Base-by-base conservation (phyloP, 2,329 filamentous ascomycete species). In the Exophiala viscosa region DNA sequence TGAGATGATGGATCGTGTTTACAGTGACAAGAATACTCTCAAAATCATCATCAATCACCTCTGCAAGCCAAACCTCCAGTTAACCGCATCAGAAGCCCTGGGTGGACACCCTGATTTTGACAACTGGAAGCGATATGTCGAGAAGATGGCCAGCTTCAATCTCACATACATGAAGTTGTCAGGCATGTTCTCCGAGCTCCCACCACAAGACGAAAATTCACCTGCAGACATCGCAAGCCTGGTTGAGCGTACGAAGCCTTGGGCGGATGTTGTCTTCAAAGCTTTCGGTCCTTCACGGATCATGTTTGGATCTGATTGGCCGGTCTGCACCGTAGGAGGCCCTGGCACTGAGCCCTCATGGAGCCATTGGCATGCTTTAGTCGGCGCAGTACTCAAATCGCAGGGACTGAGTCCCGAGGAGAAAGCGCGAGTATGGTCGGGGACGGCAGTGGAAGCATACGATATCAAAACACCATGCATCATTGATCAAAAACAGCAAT, bases 231-330 rank as follows among this genome's bases (percentile, higher is more conserved):
- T 57, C 32, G 73, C 79, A 51, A 76, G 81, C 33, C 79, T 90
- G 51, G 83, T 88, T 59, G 73, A 79, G 56, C 77, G 78, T 36
- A 76, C 88, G 15, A 76, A 79, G 53, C 84, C 85, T 18, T 95
- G 88, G 85, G 79, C 89, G 2, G 80, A 84, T 55, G 81, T 86
- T 47, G 73, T 91, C 0, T 80, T 95, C 47, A 79, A 83, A 23
- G 79, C 80, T 1, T 96, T 96, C 65, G 84, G 87, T 1, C 73
- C 86, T 0, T 67, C 75, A 17, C 79, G 89, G 58, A 79, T 93
- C 66, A 90, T 97, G 85, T 96, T 93, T 69, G 91, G 86, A 18
- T 91, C 87, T 59, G 90, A 96, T 69, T 97, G 92, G 92, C 91
- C 92, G 2, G 86, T 96, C 1, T 95, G 90, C 71, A 91, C 89